Conservation (phyloP, 1,139 yeast species). For the Geotrichum europaeum region DNA sequence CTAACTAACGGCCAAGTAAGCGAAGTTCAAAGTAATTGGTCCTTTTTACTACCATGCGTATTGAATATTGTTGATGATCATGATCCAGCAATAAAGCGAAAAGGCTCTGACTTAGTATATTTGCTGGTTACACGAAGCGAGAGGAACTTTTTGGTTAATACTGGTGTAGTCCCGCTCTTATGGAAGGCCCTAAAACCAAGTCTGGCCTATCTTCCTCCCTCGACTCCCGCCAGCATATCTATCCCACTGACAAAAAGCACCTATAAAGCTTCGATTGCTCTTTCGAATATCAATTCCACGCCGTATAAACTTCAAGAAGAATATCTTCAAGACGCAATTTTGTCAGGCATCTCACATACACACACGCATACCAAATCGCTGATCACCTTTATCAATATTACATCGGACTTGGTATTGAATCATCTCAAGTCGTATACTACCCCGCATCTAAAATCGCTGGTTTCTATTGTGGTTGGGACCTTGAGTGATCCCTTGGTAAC, state of each 20-base stretch:
- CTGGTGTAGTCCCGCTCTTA: slow-evolving; percentile 45
- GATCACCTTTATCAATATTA: slow-evolving; percentile 5
- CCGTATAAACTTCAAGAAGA: slow-evolving; percentile 9
- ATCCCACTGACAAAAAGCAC: slow-evolving; percentile 21
- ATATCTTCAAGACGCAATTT: slow-evolving; percentile 13
- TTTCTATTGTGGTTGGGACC: slow-evolving; percentile 25
- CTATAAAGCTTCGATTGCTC: slow-evolving; percentile 24
- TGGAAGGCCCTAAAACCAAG: slow-evolving; percentile 40
- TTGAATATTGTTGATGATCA: slow-evolving; percentile 49
- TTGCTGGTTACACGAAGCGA: slow-evolving; percentile 28
- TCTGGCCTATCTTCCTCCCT: slow-evolving; percentile 44
- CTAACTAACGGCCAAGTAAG: slow-evolving; percentile 25
- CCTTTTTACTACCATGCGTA: slow-evolving; percentile 44
- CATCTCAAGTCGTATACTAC: slow-evolving; percentile 21
- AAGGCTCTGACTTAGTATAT: slow-evolving; percentile 39
- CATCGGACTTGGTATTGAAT: slow-evolving; percentile 9
- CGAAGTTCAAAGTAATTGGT: slow-evolving; percentile 37
- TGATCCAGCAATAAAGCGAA: slow-evolving; percentile 41
- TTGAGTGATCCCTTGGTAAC: slow-evolving; percentile 34
- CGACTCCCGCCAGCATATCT: slow-evolving; percentile 35
- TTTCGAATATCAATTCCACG: slow-evolving; percentile 18
- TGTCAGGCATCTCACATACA: slow-evolving; percentile 25
- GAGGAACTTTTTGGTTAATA: slow-evolving; percentile 29
- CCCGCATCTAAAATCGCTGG: slow-evolving; percentile 27
- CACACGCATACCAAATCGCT: slow-evolving; percentile 6